Evolutionary conservation across 495 filamentous ascomycete genomes (phyloP), one percentile per base, ranked within the genome.

Genomic region (Chlorociboria aeruginascens): DNA sequence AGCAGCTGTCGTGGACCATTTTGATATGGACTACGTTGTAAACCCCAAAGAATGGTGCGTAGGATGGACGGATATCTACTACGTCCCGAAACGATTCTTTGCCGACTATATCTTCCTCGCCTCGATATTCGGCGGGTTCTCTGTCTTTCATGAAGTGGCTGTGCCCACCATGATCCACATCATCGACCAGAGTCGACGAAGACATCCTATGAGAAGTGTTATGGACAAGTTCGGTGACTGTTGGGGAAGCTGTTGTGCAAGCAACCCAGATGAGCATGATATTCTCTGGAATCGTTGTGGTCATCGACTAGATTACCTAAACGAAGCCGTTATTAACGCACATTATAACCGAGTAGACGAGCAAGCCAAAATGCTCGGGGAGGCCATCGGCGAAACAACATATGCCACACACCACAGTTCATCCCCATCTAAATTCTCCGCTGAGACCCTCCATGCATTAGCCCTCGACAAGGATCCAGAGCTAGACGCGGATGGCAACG

Each of bases 41-140:
- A 43, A 58, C 20, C 10, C 17, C 3, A 42, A 52, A 13, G 52
- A 58, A 49, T 58, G 47, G 42, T 58, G 55, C 38, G 48, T 49
- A 10, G 56, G 56, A 35, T 59, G 56, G 56, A 47, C 40, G 14
- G 58, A 61, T 20, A 55, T 61, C 14, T 61, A 59, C 56, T 61
- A 61, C 46, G 45, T 61, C 39, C 58, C 58, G 6, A 53, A 53
- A 29, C 47, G 46, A 38, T 59, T 53, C 45, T 61, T 61, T 38
- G 45, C 48, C 13, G 58, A 61, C 34, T 61, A 46, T 30, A 56
- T 58, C 44, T 40, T 48, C 13, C 56, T 58, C 12, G 29, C 45
- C 17, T 49, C 33, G 8, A 30, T 56, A 28, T 52, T 52, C 37
- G 44, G 17, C 0, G 43, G 32, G 20, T 36, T 45, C 32, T 30